Evolutionary conservation across 208 protist species (phyloP).

Genomic region (Wallacemonas rigidus): DNA sequence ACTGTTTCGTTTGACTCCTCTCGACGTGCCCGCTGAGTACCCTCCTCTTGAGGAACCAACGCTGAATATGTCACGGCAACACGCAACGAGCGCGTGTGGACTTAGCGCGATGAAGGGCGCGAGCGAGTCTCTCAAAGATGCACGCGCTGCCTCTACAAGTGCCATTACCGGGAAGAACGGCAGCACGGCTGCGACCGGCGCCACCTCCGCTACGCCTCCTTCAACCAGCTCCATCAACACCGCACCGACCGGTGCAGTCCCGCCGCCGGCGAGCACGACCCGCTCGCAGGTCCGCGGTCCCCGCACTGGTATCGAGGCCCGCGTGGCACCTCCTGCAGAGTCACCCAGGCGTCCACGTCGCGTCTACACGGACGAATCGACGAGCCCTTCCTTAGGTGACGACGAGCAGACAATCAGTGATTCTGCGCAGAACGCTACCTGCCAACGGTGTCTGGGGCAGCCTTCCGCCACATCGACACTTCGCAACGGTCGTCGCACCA

Average conservation of each 20-base stretch:
- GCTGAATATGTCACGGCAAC: not conserved
- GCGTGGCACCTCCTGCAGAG: not conserved
- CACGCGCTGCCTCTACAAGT: not conserved
- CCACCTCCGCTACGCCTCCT: not conserved
- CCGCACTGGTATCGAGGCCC: no score
- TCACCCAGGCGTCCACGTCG: not conserved
- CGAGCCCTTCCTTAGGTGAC: not conserved
- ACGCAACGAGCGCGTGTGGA: not conserved
- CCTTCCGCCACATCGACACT: not conserved
- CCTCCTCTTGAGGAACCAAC: not conserved
- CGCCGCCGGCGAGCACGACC: not conserved
- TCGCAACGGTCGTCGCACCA: no score
- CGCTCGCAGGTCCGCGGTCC: no score
- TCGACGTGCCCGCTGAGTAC: not conserved
- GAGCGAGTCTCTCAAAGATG: not conserved
- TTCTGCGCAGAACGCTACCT: not conserved
- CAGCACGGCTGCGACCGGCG: not conserved
- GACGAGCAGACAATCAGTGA: not conserved
- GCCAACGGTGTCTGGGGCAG: not conserved
- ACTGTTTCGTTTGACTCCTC: not conserved
- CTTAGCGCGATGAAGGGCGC: not conserved
- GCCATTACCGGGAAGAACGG: constrained; percentile 14
- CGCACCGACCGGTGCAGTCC: not conserved
- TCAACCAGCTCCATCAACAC: not conserved
- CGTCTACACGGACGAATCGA: not conserved